phyloP scores from a whole-genome alignment of 139 green algal genomes.

The Limnomonas spitsbergensis region DNA sequence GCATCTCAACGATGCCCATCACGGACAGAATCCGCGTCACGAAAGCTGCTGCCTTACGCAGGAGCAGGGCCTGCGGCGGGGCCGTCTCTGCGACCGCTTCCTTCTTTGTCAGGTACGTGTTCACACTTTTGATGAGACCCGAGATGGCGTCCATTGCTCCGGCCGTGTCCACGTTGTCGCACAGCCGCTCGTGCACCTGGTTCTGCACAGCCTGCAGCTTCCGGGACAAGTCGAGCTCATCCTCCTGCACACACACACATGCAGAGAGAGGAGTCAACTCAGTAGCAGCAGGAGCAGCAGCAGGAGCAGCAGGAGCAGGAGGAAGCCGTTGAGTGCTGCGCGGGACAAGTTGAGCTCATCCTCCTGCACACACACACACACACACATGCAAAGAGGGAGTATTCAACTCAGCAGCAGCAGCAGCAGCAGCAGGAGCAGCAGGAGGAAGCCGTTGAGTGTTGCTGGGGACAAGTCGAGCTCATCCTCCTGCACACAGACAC shows the following conservation, averaged over 20 bases:
- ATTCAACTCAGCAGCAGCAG: no score
- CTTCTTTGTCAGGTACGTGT: slow-evolving; percentile 78
- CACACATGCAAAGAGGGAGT: no score
- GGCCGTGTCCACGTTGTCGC: slow-evolving; percentile 92
- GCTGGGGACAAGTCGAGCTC: slow-evolving; percentile 3
- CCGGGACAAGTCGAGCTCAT: neutral
- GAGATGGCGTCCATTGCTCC: slow-evolving; percentile 72
- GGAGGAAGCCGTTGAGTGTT: no score
- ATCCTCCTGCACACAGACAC: slow-evolving; percentile 8
- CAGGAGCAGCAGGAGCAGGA: no score
- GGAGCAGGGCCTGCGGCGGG: slow-evolving; percentile 66
- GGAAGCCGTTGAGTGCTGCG: no score
- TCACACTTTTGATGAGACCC: slow-evolving; percentile 76
- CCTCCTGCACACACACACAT: slow-evolving; percentile 6
- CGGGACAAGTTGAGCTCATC: neutral
- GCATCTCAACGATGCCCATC: slow-evolving; percentile 69
- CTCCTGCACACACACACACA: neutral
- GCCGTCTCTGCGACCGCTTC: neutral
- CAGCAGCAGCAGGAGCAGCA: no score
- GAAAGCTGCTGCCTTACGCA: slow-evolving; percentile 66
- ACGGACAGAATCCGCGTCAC: slow-evolving; percentile 79
- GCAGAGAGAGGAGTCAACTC: no score
- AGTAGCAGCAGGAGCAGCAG: no score
- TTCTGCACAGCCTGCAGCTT: slow-evolving; percentile 11
- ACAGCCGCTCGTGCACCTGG: slow-evolving; percentile 70